These are phyloP conservation scores for Leccinum subgranulosum DNA, from an alignment of 768 basidiomycete genomes.

Conservation along the genomic window DNA sequence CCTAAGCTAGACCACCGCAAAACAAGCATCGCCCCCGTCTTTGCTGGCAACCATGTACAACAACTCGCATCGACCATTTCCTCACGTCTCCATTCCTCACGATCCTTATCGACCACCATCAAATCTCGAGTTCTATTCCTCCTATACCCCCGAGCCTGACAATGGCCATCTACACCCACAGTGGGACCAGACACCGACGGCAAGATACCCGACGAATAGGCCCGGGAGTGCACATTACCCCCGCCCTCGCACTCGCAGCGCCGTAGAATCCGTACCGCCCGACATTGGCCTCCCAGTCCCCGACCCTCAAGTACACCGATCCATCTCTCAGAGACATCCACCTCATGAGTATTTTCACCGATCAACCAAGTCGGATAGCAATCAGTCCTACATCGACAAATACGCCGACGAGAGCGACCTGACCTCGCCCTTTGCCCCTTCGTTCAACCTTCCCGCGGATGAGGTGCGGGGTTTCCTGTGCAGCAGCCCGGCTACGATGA, in stretches of 20 bases:
- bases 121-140: conserved; percentile 25
- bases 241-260: conserved; percentile 39
- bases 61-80: conserved; percentile 30
- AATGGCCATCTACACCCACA: conserved; percentile 25
- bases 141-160: conserved; percentile 31
- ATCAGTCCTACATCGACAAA: conserved; percentile 13
- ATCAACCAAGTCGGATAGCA: conserved; percentile 40
- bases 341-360: conserved; percentile 33
- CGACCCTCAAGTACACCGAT: conserved; percentile 50
- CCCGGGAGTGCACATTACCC: conserved; percentile 22
- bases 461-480: conserved; percentile 34
- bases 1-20: not conserved
- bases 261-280: conserved; percentile 26
- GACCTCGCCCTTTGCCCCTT: conserved; percentile 37
- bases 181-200: conserved; percentile 34
- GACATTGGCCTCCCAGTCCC: conserved; percentile 40
- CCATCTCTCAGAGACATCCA: conserved; percentile 37
- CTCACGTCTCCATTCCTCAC: conserved; percentile 37
- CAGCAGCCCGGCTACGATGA: conserved; percentile 16
- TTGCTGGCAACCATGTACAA: conserved; percentile 20
- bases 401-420: conserved; percentile 16
- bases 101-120: conserved; percentile 34
- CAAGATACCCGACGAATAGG: conserved; percentile 21
- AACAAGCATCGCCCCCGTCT: not conserved
- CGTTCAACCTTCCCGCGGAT: conserved; percentile 31